A percentile compares a stretch with the other conserved stretches of the same genome.
These are phyloP conservation scores for Fragilaria radians DNA, from an alignment of 108 stramenopile genomes.

Conservation along the genomic window DNA sequence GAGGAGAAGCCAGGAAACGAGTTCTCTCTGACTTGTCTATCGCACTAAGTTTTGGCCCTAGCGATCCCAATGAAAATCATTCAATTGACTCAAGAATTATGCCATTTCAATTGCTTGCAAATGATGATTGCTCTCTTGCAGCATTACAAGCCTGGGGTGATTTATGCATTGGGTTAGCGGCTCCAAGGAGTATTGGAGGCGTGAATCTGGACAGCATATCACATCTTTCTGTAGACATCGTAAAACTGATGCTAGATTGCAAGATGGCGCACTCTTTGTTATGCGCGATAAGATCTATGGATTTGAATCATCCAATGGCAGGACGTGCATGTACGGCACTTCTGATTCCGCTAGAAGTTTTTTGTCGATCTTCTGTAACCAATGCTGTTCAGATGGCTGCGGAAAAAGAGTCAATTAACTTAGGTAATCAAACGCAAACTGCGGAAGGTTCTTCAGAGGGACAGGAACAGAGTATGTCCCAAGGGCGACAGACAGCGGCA, in stretches of 20 bases:
- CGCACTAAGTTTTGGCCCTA: constrained; percentile 63
- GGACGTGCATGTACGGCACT: constrained; percentile 47
- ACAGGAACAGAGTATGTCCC: too few relatives aligned
- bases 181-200: constrained; percentile 62
- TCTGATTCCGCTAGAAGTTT: constrained; percentile 81
- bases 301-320: constrained; percentile 77
- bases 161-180: constrained; percentile 73
- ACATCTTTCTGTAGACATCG: constrained; percentile 71
- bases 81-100: constrained; percentile 4
- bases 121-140: constrained; percentile 30
- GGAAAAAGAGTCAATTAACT: constrained; percentile 47
- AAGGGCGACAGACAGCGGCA: too few relatives aligned
- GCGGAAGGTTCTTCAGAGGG: too few relatives aligned
- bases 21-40: constrained; percentile 78
- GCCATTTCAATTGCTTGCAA: not conserved
- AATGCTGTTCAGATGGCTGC: constrained; percentile 48
- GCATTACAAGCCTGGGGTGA: constrained; percentile 81
- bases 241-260: constrained; percentile 74
- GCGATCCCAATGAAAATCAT: not conserved
- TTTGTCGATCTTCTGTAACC: constrained; percentile 59
- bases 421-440: too few relatives aligned
- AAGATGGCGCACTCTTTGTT: constrained; percentile 78
- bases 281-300: constrained; percentile 60
- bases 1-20: constrained; percentile 87
- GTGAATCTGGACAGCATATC: constrained; percentile 49